These are phyloP conservation scores for Neopestalotiopsis clavispora DNA, from an alignment of 2,329 filamentous ascomycete genomes.

Conservation along the genomic window DNA sequence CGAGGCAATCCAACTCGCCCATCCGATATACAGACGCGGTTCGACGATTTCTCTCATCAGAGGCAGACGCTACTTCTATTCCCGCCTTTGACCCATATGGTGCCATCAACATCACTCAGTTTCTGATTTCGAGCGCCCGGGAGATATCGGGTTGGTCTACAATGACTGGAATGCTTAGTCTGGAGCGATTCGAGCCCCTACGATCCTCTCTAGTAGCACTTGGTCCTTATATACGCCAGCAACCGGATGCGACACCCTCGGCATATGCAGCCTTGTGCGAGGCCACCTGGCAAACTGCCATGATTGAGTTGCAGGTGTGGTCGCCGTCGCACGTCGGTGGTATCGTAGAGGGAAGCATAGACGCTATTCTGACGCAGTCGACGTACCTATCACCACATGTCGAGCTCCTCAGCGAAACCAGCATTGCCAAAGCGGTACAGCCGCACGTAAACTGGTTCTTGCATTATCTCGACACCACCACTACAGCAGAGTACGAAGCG, in stretches of 20 bases:
- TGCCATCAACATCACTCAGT: constrained; percentile 10
- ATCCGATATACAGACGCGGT: neutral
- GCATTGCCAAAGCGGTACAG: neutral
- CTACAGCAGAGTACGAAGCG: neutral
- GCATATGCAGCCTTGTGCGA: neutral
- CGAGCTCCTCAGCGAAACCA: constrained; percentile 3
- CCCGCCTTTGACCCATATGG: constrained; percentile 9
- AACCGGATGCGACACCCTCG: neutral
- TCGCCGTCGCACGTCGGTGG: constrained; percentile 1
- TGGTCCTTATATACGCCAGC: neutral
- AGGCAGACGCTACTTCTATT: neutral
- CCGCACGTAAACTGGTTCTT: constrained; percentile 9
- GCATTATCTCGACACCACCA: constrained; percentile 2
- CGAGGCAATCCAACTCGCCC: neutral
- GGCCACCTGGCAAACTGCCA: constrained; percentile 10
- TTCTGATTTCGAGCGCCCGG: neutral
- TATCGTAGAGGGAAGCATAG: constrained; percentile 6
- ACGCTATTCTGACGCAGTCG: neutral
- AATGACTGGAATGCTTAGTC: constrained; percentile 10
- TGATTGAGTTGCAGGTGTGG: constrained; percentile 11
- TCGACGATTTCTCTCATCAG: neutral
- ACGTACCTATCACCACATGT: neutral
- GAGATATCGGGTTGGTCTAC: constrained; percentile 12
- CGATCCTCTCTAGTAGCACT: neutral
- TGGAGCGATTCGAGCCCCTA: neutral